Conservation (phyloP, 164 flowering plant species). For the Hamamelis virginiana region DNA sequence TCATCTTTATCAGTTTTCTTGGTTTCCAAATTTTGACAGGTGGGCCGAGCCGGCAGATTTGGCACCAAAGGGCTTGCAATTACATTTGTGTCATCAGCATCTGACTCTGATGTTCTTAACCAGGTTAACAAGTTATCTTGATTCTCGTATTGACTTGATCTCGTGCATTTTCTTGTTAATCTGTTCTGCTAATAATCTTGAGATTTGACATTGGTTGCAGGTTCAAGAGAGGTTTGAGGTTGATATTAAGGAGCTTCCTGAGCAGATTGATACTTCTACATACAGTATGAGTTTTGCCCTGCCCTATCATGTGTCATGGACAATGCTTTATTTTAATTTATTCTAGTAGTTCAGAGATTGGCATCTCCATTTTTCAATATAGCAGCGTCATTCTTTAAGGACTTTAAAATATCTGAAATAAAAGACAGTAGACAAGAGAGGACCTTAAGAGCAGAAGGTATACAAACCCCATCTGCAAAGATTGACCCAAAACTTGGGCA, state of each 20-base stretch:
- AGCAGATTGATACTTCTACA: constrained; percentile 95
- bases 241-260: constrained; percentile 97
- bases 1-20: neutral
- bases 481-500: too few relatives aligned
- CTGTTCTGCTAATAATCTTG: neutral
- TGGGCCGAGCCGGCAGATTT: constrained; percentile 97
- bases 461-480: too few relatives aligned
- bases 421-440: too few relatives aligned
- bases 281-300: constrained; percentile 62
- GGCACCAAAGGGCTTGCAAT: constrained; percentile 99
- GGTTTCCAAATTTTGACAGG: constrained; percentile 36
- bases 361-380: too few relatives aligned
- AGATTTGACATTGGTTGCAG: constrained; percentile 28
- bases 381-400: too few relatives aligned
- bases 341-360: too few relatives aligned
- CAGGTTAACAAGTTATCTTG: constrained; percentile 45
- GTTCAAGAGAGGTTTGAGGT: constrained; percentile 98
- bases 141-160: neutral
- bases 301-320: neutral
- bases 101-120: constrained; percentile 92
- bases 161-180: too few relatives aligned
- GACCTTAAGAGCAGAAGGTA: too few relatives aligned
- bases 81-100: constrained; percentile 87
- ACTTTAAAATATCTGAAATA: too few relatives aligned
- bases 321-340: too few relatives aligned